Conservation (phyloP, 352 stramenopile genomes). For the Phytopythium sindhum region DNA sequence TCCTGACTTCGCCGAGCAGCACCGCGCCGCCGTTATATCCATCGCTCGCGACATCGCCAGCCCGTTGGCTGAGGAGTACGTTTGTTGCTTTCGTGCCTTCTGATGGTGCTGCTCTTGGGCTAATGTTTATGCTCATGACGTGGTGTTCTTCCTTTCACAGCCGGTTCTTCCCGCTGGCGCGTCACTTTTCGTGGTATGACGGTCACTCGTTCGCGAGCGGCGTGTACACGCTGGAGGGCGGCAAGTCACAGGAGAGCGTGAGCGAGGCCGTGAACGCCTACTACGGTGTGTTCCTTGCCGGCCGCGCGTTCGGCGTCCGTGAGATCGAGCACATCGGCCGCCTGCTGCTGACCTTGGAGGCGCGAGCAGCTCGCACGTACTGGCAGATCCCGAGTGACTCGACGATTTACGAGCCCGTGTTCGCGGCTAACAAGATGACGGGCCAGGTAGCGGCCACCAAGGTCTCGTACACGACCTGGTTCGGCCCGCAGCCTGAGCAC, state of each 20-base stretch:
- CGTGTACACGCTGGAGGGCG: conserved; percentile 92
- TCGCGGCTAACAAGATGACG: conserved; percentile 81
- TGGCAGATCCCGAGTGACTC: conserved; percentile 90
- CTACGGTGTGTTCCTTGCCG: conserved; percentile 94
- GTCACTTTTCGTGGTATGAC: conserved; percentile 97
- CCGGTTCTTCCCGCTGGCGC: conserved; percentile 87
- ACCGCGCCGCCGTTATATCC: conserved; percentile 73
- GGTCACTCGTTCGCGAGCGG: conserved; percentile 95
- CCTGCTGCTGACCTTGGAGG: conserved; percentile 91
- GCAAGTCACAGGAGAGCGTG: conserved; percentile 96
- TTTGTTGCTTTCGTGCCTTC: background rate
- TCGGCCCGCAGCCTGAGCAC: conserved; percentile 77
- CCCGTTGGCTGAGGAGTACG: conserved; percentile 56
- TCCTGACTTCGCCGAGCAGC: conserved; percentile 57
- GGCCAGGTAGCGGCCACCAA: conserved; percentile 76
- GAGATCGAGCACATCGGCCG: conserved; percentile 87
- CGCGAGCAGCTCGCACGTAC: conserved; percentile 93
- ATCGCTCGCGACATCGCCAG: conserved; percentile 82
- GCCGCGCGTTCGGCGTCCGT: conserved; percentile 65
- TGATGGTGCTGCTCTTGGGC: background rate
- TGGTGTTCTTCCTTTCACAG: conserved; percentile 17
- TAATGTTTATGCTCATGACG: conserved; percentile 2
- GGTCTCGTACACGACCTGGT: conserved; percentile 87
- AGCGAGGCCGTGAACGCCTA: conserved; percentile 97
- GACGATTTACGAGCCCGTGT: conserved; percentile 71